Evolutionary conservation across 2,329 filamentous ascomycete species (phyloP).

Genomic region (Myriosclerotinia scirpicola): DNA sequence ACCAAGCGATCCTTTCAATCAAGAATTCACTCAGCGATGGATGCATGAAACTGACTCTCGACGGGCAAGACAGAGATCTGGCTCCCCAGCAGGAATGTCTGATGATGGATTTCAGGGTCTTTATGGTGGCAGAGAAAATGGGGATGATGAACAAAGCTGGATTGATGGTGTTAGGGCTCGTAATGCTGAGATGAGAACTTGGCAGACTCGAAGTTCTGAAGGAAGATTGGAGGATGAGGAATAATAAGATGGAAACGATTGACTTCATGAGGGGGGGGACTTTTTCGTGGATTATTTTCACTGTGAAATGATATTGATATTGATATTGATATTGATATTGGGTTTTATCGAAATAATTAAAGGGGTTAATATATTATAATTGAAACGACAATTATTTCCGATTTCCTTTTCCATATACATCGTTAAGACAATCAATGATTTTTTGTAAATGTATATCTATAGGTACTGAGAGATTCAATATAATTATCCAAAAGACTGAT

Average conservation of each 20-base stretch:
- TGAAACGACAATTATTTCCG: no score
- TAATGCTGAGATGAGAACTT: conserved; percentile 30
- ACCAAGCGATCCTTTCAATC: conserved; percentile 8
- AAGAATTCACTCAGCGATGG: conserved; percentile 1
- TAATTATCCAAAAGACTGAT: no score
- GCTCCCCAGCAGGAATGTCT: conserved; percentile 44
- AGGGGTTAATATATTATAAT: no score
- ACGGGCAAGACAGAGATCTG: conserved; percentile 18
- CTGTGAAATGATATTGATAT: neutral
- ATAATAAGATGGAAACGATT: conserved; percentile 30
- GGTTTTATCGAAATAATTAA: no score
- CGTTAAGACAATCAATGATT: no score
- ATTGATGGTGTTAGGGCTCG: conserved; percentile 42
- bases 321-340: neutral
- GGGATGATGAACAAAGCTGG: conserved; percentile 44
- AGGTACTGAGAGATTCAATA: no score
- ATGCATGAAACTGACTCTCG: conserved; percentile 8
- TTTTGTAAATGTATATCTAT: no score
- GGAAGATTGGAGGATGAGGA: conserved; percentile 36
- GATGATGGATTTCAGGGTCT: conserved; percentile 49
- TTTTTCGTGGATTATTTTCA: neutral
- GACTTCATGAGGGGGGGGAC: no score
- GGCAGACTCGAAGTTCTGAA: conserved; percentile 26
- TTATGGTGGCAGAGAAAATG: conserved; percentile 52
- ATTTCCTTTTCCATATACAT: no score